These are phyloP conservation scores for Heterobasidion occidentale DNA, from an alignment of 1,284 basidiomycete species.

Conservation along the genomic window DNA sequence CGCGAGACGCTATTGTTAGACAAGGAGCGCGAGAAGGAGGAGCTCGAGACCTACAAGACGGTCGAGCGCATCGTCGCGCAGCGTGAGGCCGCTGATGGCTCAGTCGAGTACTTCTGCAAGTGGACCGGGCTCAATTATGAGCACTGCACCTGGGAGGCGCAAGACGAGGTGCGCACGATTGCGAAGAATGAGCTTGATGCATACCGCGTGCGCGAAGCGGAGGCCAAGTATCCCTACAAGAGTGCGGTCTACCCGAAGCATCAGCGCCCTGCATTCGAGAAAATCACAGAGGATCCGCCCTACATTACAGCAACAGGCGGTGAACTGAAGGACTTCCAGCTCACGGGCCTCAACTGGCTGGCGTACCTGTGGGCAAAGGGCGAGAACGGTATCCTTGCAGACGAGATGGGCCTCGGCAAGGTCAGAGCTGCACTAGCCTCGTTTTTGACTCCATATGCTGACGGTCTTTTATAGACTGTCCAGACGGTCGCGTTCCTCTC, in stretches of 20 bases:
- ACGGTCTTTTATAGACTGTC: slow-evolving; percentile 56
- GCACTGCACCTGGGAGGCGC: slow-evolving; percentile 93
- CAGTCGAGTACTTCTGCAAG: slow-evolving; percentile 93
- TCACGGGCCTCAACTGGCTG: slow-evolving; percentile 97
- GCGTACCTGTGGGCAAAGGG: slow-evolving; percentile 93
- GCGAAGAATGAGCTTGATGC: slow-evolving; percentile 74
- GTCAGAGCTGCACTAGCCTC: slow-evolving; percentile 25
- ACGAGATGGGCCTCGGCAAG: slow-evolving; percentile 99
- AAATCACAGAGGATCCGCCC: slow-evolving; percentile 86
- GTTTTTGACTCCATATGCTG: slow-evolving; percentile 7
- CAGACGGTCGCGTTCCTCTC: slow-evolving; percentile 96
- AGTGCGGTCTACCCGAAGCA: slow-evolving; percentile 66
- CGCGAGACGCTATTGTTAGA: slow-evolving; percentile 85
- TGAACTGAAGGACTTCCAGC: slow-evolving; percentile 94
- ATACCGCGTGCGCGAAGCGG: slow-evolving; percentile 73
- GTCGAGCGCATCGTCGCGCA: slow-evolving; percentile 91
- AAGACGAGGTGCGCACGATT: slow-evolving; percentile 73
- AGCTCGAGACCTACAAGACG: slow-evolving; percentile 85
- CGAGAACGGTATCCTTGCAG: slow-evolving; percentile 91
- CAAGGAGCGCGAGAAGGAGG: slow-evolving; percentile 84
- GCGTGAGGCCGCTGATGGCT: slow-evolving; percentile 62
- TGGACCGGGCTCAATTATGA: slow-evolving; percentile 95
- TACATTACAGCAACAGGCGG: slow-evolving; percentile 80
- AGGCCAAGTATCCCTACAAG: slow-evolving; percentile 82
- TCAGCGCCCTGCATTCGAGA: slow-evolving; percentile 76